phyloP scores from a whole-genome alignment of 2,329 filamentous ascomycete species.

The Paraphoma sp. region DNA sequence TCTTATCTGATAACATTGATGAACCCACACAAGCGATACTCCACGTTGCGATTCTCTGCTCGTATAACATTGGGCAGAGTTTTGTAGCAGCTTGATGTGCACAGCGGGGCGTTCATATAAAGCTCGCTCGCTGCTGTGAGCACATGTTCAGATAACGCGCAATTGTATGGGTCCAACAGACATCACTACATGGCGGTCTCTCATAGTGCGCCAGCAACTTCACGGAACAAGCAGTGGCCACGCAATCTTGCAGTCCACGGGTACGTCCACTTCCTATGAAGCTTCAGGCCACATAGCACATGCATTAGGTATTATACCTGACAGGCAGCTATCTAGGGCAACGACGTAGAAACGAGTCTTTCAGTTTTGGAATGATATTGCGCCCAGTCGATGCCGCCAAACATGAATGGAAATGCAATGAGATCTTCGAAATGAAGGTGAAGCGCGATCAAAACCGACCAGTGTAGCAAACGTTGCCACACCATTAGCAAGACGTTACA shows the following conservation, averaged over 20 bases:
- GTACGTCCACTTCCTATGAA: too few species aligned
- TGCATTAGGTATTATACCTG: background rate
- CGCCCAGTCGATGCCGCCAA: slow-evolving; percentile 13
- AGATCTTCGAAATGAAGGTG: background rate
- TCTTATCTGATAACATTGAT: slow-evolving; percentile 15
- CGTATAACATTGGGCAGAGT: background rate
- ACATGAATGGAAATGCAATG: background rate
- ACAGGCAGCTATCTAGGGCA: background rate
- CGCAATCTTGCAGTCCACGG: too few species aligned
- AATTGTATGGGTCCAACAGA: too few species aligned
- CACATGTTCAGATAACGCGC: too few species aligned
- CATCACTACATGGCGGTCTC: too few species aligned
- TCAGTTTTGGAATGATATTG: background rate
- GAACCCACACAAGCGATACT: slow-evolving; percentile 4
- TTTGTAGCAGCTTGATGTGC: background rate
- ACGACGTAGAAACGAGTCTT: background rate
- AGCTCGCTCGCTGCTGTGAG: too few species aligned
- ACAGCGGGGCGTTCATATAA: too few species aligned
- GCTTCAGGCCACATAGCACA: background rate
- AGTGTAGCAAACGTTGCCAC: background rate
- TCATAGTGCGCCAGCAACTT: too few species aligned
- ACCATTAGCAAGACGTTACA: slow-evolving; percentile 19
- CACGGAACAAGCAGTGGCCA: too few species aligned
- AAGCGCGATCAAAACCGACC: background rate
- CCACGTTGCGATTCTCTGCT: background rate